Base-by-base conservation (phyloP, 306 rosid species). In the Psophocarpus tetragonolobus region DNA sequence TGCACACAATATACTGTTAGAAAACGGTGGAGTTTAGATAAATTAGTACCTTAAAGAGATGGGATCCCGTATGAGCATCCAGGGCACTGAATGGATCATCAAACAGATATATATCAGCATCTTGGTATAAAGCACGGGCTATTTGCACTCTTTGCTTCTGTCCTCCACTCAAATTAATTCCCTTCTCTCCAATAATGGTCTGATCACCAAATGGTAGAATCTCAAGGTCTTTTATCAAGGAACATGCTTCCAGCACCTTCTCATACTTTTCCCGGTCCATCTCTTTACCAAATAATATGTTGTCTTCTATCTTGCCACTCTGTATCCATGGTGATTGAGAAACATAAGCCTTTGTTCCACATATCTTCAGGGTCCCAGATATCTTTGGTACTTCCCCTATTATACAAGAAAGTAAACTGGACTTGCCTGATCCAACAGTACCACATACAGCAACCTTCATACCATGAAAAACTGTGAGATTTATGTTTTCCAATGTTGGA, bases 1-100 rank as follows among this genome's bases (percentile, higher is more conserved):
- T 8, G 57, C 8, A 50, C 9, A 50, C 4, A 50, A 48, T 8
- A n/a, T n/a, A n/a, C 54, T n/a, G 54, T 17, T 6, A n/a, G 48
- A 30, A 30, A 30, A 30, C n/a, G n/a, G n/a, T n/a, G 17, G 45
- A 66, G 18, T 24, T 61, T 3, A 66, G 15, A 50, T 6, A 38
- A 69, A 75, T 10, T 36, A 61, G 27, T 75, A 88, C 96, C 91
- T 91, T 88, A 82, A 91, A 91, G 71, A 91, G 83, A 79, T 91
- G 96, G 15, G 96, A 93, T 86, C 96, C 96, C n/a, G 97, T 93
- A 82, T 93, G 97, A 79, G 96, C 97, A 87, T 91, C 97, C 29
- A 93, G 92, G 45, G 94, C 97, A 74, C 96, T 93, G 73, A 93
- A 93, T n/a, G 97, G 97, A 87, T 93, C 97, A 47, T 91, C 97